A percentile compares a stretch with the other conserved stretches of the same genome.
These are phyloP conservation scores for Xylariales sp. DNA, from an alignment of 2,329 filamentous ascomycete genomes.

Conservation along the genomic window DNA sequence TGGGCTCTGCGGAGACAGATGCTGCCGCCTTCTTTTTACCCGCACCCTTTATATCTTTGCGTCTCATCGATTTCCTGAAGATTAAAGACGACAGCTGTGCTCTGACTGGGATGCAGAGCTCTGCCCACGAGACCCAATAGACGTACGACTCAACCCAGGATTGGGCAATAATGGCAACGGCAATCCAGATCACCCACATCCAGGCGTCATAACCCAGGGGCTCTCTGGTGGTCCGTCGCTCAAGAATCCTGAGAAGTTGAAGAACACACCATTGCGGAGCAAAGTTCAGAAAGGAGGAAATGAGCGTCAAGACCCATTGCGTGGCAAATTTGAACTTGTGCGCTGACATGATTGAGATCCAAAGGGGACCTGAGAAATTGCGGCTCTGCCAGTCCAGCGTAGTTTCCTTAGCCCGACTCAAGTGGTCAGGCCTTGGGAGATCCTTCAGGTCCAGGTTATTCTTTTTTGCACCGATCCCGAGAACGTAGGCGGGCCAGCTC, in stretches of 20 bases:
- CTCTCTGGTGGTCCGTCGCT: slow-evolving; percentile 44
- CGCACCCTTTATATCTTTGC: slow-evolving; percentile 70
- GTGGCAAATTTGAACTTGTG: slow-evolving; percentile 51
- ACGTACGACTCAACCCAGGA: slow-evolving; percentile 61
- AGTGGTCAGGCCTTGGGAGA: slow-evolving; percentile 55
- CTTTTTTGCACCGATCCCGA: slow-evolving; percentile 51
- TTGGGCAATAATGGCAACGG: slow-evolving; percentile 52
- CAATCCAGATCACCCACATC: slow-evolving; percentile 64
- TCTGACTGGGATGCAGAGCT: slow-evolving; percentile 61
- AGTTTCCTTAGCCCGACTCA: slow-evolving; percentile 45
- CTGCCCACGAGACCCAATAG: slow-evolving; percentile 61
- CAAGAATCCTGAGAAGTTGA: slow-evolving; percentile 60
- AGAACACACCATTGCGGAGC: slow-evolving; percentile 66
- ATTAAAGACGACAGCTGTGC: slow-evolving; percentile 67
- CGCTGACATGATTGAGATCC: slow-evolving; percentile 54
- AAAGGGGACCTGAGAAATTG: slow-evolving; percentile 47
- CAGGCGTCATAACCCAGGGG: slow-evolving; percentile 51
- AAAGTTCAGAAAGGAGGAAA: slow-evolving; percentile 57
- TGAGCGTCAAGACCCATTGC: slow-evolving; percentile 55
- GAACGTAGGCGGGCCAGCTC: slow-evolving; percentile 54
- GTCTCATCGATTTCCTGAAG: slow-evolving; percentile 71
- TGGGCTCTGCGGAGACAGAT: slow-evolving; percentile 24
- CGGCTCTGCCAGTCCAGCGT: slow-evolving; percentile 45
- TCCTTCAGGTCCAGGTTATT: slow-evolving; percentile 58
- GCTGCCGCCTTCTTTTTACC: slow-evolving; percentile 40